Conservation (phyloP, 345 rosid genomes). For the Acer negundo region DNA sequence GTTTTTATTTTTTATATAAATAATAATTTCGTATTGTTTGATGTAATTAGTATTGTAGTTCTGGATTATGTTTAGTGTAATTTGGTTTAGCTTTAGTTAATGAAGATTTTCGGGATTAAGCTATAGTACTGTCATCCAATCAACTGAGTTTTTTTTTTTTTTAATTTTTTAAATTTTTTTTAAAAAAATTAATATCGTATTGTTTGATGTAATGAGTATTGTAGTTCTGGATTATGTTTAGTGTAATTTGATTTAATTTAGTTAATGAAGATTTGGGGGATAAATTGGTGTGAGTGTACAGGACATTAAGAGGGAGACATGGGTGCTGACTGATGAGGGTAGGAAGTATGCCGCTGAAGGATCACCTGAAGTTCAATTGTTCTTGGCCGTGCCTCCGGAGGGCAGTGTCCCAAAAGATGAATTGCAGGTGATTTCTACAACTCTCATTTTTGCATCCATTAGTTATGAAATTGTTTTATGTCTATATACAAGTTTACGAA, state of each 20-base stretch:
- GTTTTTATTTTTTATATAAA: not conserved
- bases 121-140: no score
- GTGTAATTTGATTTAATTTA: not conserved
- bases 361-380: constrained; percentile 83
- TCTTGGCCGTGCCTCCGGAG: constrained; percentile 65
- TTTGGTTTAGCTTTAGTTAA: not conserved
- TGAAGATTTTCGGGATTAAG: not conserved
- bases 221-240: not conserved
- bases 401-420: constrained; percentile 75
- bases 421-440: constrained; percentile 56
- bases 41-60: not conserved
- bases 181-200: no score
- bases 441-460: not conserved
- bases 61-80: not conserved
- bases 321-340: constrained; percentile 89
- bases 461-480: not conserved
- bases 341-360: constrained; percentile 68
- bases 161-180: no score
- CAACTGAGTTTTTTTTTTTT: not conserved
- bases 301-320: constrained; percentile 72
- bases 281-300: constrained; percentile 24
- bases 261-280: not conserved
- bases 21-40: not conserved
- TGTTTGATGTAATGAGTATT: not conserved
- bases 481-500: not conserved